Evolutionary conservation across 139 green algal genomes (phyloP), one percentile per base, ranked within the genome.

Genomic region (Chara braunii): DNA sequence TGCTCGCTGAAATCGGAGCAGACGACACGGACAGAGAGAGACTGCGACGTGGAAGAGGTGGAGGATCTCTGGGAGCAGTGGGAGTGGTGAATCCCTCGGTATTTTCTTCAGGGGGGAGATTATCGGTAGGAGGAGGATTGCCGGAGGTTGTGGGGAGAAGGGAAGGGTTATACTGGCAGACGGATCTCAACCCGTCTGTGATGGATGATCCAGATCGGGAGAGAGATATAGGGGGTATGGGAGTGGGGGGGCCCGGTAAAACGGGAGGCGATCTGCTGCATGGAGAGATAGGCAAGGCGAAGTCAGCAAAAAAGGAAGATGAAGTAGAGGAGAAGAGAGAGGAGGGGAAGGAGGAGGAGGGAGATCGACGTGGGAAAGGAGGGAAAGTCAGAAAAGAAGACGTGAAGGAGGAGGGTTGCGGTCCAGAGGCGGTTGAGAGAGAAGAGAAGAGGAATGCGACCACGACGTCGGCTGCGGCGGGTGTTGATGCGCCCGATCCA

Each of bases 1-100:
- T 95, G 30, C 57, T 95, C 36, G 68, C 52, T 2, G 81, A 70
- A 29, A 57, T 90, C 9, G 81, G 32, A 26, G 1, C 48, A 3
- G 37, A 65, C 61, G 62, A 64, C 7, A 33, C 14, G 18, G 62
- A 67, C 43, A 34, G 65, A 5, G 22, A 63, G 37, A 43, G n/a
- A n/a, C n/a, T n/a, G n/a, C n/a, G n/a, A n/a, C n/a, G n/a, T n/a
- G n/a, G n/a, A n/a, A n/a, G n/a, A n/a, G n/a, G n/a, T n/a, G n/a
- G n/a, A n/a, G 59, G 29, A 30, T 26, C 42, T 12, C 32, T 65
- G 32, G 56, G 37, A 42, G 22, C 32, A 37, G 40, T 48, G 18
- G 18, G 40, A 48, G 18, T 48, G 40, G 40, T 48, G 18, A 48
- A 18, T 48, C 40, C 40, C 18, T 18, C 40, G 40, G 18, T 18